Percentiles rank a stretch among this genome's conserved stretches.
phyloP scores from a whole-genome alignment of 2,329 filamentous ascomycete species.

The Waltergamsia citrina region DNA sequence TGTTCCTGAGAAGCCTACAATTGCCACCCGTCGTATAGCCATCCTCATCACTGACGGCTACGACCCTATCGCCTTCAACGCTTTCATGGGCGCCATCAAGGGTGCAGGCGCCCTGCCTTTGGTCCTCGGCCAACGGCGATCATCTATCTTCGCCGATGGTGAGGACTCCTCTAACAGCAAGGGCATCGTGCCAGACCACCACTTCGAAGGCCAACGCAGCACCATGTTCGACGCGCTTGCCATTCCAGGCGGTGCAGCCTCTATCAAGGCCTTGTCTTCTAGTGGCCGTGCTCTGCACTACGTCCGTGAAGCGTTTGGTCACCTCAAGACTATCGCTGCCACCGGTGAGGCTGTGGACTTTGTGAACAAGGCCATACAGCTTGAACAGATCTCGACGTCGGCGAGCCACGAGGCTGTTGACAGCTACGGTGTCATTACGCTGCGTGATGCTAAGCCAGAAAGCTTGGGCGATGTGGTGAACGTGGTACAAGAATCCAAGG shows the following conservation, averaged over 20 bases:
- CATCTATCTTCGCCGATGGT: conserved; percentile 52
- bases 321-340: conserved; percentile 70
- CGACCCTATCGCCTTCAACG: conserved; percentile 54
- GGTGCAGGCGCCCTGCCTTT: conserved; percentile 58
- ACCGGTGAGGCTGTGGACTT: conserved; percentile 63
- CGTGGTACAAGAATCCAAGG: conserved; percentile 56
- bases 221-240: conserved; percentile 77
- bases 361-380: conserved; percentile 37
- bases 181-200: conserved; percentile 61
- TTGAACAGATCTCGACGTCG: conserved; percentile 32
- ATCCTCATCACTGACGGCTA: conserved; percentile 74
- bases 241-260: conserved; percentile 60
- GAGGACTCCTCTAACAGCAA: conserved; percentile 40
- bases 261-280: conserved; percentile 52
- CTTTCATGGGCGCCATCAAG: conserved; percentile 53
- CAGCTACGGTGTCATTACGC: conserved; percentile 71
- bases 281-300: conserved; percentile 68
- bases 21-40: conserved; percentile 61
- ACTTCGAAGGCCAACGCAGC: conserved; percentile 70
- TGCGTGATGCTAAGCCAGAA: conserved; percentile 40
- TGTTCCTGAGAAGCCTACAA: conserved; percentile 51
- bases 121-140: conserved; percentile 61
- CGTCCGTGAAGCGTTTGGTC: conserved; percentile 72
- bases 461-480: conserved; percentile 51
- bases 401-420: conserved; percentile 40